phyloP scores from a whole-genome alignment of 306 rosid genomes.

The Alnus rubra region DNA sequence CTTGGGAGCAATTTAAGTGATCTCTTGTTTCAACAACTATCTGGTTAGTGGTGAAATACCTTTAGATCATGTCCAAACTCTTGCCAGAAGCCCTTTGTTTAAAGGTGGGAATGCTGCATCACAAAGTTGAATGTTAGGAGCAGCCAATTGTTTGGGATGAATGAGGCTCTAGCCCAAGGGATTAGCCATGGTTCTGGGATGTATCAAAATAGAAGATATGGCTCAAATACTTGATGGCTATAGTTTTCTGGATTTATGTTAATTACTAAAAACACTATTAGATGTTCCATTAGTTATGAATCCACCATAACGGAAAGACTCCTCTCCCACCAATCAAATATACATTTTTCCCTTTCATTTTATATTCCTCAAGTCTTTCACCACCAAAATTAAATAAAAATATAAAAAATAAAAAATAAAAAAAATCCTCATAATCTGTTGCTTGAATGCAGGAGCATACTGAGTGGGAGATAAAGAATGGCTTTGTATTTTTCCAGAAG shows the following conservation, averaged over 20 bases:
- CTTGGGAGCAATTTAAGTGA: not conserved
- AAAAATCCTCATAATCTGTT: slow-evolving; percentile 12
- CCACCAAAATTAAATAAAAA: too few species aligned
- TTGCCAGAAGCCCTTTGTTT: not conserved
- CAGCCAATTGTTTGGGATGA: not conserved
- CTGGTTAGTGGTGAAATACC: not conserved
- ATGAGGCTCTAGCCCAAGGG: slow-evolving; percentile 1
- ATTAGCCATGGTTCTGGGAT: not conserved
- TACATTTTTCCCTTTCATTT: not conserved
- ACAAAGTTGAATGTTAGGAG: not conserved
- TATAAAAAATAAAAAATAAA: too few species aligned
- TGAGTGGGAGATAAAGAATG: slow-evolving; percentile 83
- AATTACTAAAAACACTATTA: not conserved
- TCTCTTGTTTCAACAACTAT: not conserved
- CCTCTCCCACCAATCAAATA: not conserved
- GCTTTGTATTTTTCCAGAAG: slow-evolving; percentile 66
- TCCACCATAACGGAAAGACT: not conserved
- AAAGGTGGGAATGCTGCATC: not conserved
- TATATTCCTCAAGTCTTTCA: not conserved
- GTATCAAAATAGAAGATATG: not conserved
- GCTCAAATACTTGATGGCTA: not conserved
- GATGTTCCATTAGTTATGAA: not conserved
- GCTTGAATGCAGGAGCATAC: slow-evolving; percentile 73
- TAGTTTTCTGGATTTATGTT: not conserved
- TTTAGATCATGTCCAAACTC: not conserved